Percentiles rank a stretch among this genome's conserved stretches.
Conservation (phyloP, 2,329 filamentous ascomycete species). For the Penicillium hordei region DNA sequence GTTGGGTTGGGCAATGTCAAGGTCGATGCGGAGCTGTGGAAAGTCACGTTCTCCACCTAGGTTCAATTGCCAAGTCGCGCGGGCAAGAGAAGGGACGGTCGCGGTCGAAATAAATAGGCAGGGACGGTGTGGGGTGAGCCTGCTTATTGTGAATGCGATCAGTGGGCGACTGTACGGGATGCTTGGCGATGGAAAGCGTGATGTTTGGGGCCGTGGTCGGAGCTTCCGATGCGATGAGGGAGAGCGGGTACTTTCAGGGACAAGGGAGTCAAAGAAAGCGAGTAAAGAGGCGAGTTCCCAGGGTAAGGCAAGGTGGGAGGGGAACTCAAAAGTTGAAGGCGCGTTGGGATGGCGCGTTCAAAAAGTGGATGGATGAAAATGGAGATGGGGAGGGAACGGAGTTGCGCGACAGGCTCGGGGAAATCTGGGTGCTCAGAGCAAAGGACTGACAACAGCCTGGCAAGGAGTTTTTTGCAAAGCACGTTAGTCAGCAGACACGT, state of each 20-base stretch:
- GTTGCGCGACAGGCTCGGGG: conserved; percentile 41
- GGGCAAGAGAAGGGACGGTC: conserved; percentile 19
- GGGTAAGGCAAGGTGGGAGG: conserved; percentile 24
- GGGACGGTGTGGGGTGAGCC: conserved; percentile 23
- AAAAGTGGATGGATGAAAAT: conserved; percentile 36
- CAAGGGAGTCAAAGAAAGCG: conserved; percentile 22
- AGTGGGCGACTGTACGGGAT: conserved; percentile 26
- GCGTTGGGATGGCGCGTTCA: conserved; percentile 36
- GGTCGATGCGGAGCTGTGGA: conserved; percentile 19
- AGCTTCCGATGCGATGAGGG: conserved; percentile 29
- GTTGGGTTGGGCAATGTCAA: conserved; percentile 21
- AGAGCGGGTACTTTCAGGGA: conserved; percentile 21
- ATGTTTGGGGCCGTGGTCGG: conserved; percentile 32
- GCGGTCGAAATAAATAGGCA: conserved; percentile 6
- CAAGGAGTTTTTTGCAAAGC: conserved; percentile 34
- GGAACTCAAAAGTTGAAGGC: conserved; percentile 24
- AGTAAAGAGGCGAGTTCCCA: conserved; percentile 21
- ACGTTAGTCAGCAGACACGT: conserved; percentile 33
- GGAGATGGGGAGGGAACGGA: conserved; percentile 40
- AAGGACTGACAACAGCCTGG: conserved; percentile 34
- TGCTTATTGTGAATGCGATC: conserved; percentile 29
- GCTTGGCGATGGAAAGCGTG: conserved; percentile 38
- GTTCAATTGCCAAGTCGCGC: conserved; percentile 26
- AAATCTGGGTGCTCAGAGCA: conserved; percentile 38
- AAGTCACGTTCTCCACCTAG: conserved; percentile 24